Base-by-base conservation (phyloP, 2,329 filamentous ascomycete genomes). In the Colletotrichum liriopes region DNA sequence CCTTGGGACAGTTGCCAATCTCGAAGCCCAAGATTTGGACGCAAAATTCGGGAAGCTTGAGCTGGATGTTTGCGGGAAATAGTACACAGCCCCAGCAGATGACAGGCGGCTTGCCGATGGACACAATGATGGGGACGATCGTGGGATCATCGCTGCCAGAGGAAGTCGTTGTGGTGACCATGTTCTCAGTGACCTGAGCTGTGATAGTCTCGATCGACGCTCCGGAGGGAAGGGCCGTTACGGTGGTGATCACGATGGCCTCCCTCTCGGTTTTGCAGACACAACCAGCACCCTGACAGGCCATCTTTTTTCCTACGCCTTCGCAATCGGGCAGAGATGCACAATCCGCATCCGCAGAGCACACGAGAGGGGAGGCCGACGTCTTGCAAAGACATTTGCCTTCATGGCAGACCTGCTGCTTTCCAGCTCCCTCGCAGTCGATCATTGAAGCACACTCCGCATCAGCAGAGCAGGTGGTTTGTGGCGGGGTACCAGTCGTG, bases 81-180 rank as follows among this genome's bases (percentile, higher is more conserved):
- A n/a, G 20, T 26, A 51, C 49, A 51, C n/a, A 51, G 49, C 49
- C 49, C 49, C 49, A 51, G 49, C 49, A 51, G 26, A 51, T 51
- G 26, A 51, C 49, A 12, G 49, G 49, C n/a, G 49, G 49, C n/a
- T 51, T 51, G 26, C 49, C 49, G 26, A 51, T 51, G 49, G 49
- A n/a, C n/a, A 51, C 49, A 51, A 51, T 51, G 49, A 51, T 51
- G n/a, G 49, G 49, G 49, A 51, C 49, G n/a, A 51, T 26, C n/a
- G 49, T 51, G n/a, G 49, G n/a, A 51, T 51, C n/a, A 51, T 26
- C 49, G 26, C 26, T 16, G 14, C 49, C 49, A 51, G 20, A 51
- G 49, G 49, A 26, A 12, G 49, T 23, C 26, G 49, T 51, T 51
- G 49, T 51, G 26, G 49, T 51, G 49, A 51, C 26, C 49, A 51